Evolutionary conservation across 257 asterid species (phyloP).

Genomic region (Striga asiatica): DNA sequence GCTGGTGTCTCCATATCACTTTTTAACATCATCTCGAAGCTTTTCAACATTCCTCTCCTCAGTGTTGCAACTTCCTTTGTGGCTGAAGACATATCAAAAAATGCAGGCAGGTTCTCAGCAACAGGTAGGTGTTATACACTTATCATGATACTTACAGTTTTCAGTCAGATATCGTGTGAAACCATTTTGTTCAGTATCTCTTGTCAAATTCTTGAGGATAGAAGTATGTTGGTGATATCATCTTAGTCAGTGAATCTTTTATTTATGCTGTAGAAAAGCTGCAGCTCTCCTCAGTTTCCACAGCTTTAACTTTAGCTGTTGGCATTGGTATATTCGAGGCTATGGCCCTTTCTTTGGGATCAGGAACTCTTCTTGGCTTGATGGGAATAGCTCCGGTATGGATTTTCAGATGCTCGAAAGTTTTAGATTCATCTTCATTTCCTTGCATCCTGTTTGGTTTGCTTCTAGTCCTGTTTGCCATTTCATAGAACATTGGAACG

Average conservation of each 20-base stretch:
- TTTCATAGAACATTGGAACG: not conserved
- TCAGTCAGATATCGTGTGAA: not conserved
- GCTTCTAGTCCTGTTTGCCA: not conserved
- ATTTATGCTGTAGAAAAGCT: conserved; percentile 30
- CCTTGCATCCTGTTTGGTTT: not conserved
- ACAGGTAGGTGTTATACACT: conserved; percentile 36
- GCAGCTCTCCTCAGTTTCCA: conserved; percentile 85
- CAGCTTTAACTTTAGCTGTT: conserved; percentile 77
- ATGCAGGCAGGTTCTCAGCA: conserved; percentile 25
- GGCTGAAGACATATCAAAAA: conserved; percentile 88
- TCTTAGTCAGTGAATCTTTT: conserved; percentile 15
- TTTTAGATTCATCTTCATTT: not conserved
- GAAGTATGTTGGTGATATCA: conserved; percentile 15
- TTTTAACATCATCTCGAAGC: conserved; percentile 76
- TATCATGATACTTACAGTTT: not conserved
- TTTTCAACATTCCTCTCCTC: conserved; percentile 84
- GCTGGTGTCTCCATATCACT: conserved; percentile 87
- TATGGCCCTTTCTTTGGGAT: conserved; percentile 56
- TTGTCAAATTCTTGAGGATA: conserved; percentile 1
- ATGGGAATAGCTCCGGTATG: conserved; percentile 86
- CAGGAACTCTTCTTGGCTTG: conserved; percentile 73
- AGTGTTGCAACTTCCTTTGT: conserved; percentile 93
- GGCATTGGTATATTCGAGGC: conserved; percentile 87
- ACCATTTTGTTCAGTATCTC: not conserved
- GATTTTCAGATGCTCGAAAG: conserved; percentile 10